These are phyloP conservation scores for Saccharum hybrid DNA, from an alignment of 202 grass and related monocot genomes.

Conservation along the genomic window DNA sequence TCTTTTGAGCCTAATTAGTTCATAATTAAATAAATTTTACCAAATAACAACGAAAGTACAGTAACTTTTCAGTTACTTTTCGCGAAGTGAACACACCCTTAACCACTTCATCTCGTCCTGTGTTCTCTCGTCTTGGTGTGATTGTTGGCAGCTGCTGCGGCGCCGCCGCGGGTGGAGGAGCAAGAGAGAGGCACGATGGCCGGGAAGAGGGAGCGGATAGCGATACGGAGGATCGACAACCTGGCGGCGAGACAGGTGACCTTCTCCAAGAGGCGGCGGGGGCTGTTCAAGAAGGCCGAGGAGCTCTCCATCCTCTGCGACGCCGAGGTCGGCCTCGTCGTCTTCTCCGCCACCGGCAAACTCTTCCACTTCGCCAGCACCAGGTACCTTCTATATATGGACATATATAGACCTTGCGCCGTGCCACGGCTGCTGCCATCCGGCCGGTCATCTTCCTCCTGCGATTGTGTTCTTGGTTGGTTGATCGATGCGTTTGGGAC, in stretches of 20 bases:
- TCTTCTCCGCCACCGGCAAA: constrained; percentile 79
- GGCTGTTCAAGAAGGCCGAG: constrained; percentile 84
- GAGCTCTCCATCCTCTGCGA: constrained; percentile 88
- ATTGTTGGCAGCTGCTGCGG: neutral
- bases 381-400: constrained; percentile 36
- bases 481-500: neutral
- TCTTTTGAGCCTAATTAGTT: too few relatives aligned
- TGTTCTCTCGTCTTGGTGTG: neutral
- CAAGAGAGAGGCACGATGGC: neutral
- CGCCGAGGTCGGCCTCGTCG: constrained; percentile 74
- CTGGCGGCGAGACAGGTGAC: constrained; percentile 75
- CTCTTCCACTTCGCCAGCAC: constrained; percentile 66
- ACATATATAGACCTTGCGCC: neutral
- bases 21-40: too few relatives aligned
- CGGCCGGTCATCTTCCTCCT: neutral
- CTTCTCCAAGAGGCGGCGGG: constrained; percentile 73
- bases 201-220: constrained; percentile 75
- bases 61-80: too few relatives aligned
- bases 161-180: neutral
- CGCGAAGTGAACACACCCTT: too few relatives aligned
- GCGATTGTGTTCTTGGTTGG: neutral
- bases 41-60: too few relatives aligned
- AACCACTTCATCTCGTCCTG: neutral
- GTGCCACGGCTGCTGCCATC: neutral
- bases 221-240: constrained; percentile 77